phyloP scores from a whole-genome alignment of 371 early-diverging fungal species.

The Mortierella sp. region DNA sequence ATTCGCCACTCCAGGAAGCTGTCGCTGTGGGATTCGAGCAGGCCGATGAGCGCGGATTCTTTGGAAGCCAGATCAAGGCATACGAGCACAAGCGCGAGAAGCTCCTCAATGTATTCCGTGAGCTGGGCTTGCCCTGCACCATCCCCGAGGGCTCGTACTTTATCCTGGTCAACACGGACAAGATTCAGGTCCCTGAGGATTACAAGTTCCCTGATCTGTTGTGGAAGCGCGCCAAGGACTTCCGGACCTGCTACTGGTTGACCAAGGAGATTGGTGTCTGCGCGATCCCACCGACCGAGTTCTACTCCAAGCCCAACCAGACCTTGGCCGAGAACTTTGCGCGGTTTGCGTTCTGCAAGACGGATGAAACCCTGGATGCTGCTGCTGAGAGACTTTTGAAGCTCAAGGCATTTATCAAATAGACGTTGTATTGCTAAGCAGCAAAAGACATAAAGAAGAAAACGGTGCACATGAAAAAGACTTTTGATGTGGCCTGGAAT shows the following conservation, averaged over 20 bases:
- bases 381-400: slow-evolving; percentile 80
- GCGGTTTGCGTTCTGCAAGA: slow-evolving; percentile 96
- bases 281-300: slow-evolving; percentile 94
- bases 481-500: no score
- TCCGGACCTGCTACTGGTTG: slow-evolving; percentile 88
- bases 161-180: slow-evolving; percentile 85
- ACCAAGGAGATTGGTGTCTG: slow-evolving; percentile 93
- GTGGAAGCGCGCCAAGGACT: slow-evolving; percentile 78
- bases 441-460: neutral
- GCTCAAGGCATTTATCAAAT: slow-evolving; percentile 71
- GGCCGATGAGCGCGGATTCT: slow-evolving; percentile 74
- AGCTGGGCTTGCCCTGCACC: slow-evolving; percentile 82
- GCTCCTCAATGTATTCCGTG: slow-evolving; percentile 78
- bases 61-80: slow-evolving; percentile 73
- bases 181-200: slow-evolving; percentile 76
- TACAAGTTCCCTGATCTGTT: slow-evolving; percentile 76
- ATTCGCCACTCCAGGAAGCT: slow-evolving; percentile 94
- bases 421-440: neutral
- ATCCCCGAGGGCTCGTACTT: slow-evolving; percentile 96
- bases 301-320: slow-evolving; percentile 84
- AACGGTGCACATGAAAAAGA: no score
- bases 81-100: slow-evolving; percentile 84
- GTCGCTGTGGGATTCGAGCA: slow-evolving; percentile 83
- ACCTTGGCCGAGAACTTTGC: slow-evolving; percentile 82
- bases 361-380: slow-evolving; percentile 84